phyloP scores from a whole-genome alignment of 164 flowering plant species.

The Macadamia integrifolia region DNA sequence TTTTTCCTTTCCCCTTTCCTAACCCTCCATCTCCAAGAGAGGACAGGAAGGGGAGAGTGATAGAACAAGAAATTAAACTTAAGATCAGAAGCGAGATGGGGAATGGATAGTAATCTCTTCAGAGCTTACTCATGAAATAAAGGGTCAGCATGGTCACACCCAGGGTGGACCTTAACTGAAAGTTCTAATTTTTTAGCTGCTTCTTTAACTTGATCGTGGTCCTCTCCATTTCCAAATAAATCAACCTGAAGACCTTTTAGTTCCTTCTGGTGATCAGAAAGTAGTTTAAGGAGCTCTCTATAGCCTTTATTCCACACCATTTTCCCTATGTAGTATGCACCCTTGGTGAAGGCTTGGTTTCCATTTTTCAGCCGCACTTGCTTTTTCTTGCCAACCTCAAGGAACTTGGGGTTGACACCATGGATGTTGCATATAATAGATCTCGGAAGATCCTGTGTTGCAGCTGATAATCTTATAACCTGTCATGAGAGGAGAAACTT shows the following conservation, averaged over 20 bases:
- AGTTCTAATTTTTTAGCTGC: constrained; percentile 59
- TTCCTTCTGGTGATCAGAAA: constrained; percentile 58
- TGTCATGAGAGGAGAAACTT: constrained; percentile 9
- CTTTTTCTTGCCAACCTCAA: constrained; percentile 70
- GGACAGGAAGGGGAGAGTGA: too few relatives aligned
- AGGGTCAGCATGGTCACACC: constrained; percentile 94
- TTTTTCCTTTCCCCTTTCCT: too few relatives aligned
- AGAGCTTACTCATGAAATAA: constrained; percentile 83
- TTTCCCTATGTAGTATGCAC: constrained; percentile 92
- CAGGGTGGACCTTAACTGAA: constrained; percentile 62
- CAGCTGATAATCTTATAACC: constrained; percentile 94
- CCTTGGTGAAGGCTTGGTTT: constrained; percentile 51
- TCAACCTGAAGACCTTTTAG: constrained; percentile 71
- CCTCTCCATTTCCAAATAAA: constrained; percentile 89
- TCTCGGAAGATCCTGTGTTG: constrained; percentile 90
- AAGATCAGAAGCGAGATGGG: too few relatives aligned
- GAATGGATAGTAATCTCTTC: background rate
- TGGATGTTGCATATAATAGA: constrained; percentile 89
- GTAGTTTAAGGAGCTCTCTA: constrained; percentile 74
- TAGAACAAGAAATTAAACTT: too few relatives aligned
- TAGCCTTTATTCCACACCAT: constrained; percentile 98
- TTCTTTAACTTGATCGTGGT: constrained; percentile 62
- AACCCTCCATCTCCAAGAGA: too few relatives aligned
- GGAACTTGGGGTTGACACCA: constrained; percentile 93
- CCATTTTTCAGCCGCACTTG: constrained; percentile 47